These are phyloP conservation scores for Kwoniella pini DNA, from an alignment of 768 basidiomycete species.

Conservation along the genomic window DNA sequence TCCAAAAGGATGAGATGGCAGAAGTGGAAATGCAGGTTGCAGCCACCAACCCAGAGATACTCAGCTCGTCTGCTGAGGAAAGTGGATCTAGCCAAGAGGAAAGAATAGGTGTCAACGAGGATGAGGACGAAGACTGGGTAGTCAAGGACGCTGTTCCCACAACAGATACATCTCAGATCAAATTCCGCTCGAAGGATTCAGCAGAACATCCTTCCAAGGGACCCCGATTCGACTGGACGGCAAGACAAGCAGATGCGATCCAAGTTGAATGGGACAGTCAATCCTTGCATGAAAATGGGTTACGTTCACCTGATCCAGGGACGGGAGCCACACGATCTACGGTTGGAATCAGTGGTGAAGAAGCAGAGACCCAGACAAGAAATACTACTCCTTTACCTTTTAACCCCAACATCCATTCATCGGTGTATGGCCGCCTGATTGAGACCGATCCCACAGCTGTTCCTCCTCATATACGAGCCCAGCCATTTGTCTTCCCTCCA, in stretches of 20 bases:
- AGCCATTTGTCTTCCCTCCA: too few relatives aligned
- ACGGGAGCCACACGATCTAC: too few relatives aligned
- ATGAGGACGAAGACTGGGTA: slow-evolving; percentile 15
- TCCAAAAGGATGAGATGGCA: neutral
- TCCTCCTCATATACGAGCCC: too few relatives aligned
- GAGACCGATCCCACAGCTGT: too few relatives aligned
- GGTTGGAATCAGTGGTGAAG: too few relatives aligned
- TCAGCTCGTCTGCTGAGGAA: neutral
- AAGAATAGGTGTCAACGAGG: slow-evolving; percentile 5
- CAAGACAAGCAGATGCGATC: slow-evolving; percentile 28
- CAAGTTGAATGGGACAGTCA: slow-evolving; percentile 39
- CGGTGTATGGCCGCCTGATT: too few relatives aligned
- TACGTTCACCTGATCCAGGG: neutral
- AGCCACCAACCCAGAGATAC: too few relatives aligned
- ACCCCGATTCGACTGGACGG: slow-evolving; percentile 31
- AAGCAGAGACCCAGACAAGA: too few relatives aligned
- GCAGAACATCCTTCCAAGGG: neutral
- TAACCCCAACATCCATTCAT: too few relatives aligned
- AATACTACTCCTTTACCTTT: too few relatives aligned
- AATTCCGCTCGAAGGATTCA: neutral
- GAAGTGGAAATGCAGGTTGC: neutral
- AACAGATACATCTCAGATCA: neutral
- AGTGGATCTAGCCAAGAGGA: neutral
- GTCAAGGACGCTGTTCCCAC: slow-evolving; percentile 4
- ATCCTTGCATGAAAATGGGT: neutral